These are phyloP conservation scores for Ascoidea tarda DNA, from an alignment of 805 yeast species.

Conservation along the genomic window DNA sequence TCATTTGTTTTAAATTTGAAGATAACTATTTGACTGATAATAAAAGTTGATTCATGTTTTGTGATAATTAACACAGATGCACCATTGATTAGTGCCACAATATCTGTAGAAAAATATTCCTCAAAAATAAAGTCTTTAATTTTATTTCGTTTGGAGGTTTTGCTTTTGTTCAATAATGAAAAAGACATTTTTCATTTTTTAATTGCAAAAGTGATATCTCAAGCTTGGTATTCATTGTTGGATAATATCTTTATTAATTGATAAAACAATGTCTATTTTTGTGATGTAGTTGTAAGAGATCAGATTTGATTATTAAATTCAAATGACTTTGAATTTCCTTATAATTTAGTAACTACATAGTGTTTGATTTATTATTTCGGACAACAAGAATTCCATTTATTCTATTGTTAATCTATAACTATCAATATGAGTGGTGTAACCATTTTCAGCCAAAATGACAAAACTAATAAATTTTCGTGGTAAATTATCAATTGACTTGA, in stretches of 20 bases:
- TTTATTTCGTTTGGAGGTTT: too few species aligned
- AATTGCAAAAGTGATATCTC: neutral
- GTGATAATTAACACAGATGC: neutral
- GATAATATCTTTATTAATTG: neutral
- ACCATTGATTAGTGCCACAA: neutral
- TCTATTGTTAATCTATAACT: too few species aligned
- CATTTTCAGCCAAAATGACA: neutral
- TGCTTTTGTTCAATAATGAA: neutral
- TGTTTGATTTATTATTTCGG: neutral
- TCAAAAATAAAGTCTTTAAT: neutral
- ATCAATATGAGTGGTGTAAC: neutral
- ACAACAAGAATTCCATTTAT: too few species aligned
- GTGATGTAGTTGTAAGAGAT: neutral
- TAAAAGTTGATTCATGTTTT: neutral
- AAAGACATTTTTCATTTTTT: neutral
- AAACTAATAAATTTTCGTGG: neutral
- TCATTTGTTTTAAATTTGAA: neutral
- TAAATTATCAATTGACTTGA: neutral
- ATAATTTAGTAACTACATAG: neutral
- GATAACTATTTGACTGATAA: neutral
- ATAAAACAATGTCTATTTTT: neutral
- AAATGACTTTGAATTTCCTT: neutral
- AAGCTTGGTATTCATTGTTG: neutral
- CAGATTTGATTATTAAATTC: neutral
- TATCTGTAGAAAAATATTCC: neutral